Conservation (phyloP, 805 yeast genomes). For the Cyberlindnera saturnus region DNA sequence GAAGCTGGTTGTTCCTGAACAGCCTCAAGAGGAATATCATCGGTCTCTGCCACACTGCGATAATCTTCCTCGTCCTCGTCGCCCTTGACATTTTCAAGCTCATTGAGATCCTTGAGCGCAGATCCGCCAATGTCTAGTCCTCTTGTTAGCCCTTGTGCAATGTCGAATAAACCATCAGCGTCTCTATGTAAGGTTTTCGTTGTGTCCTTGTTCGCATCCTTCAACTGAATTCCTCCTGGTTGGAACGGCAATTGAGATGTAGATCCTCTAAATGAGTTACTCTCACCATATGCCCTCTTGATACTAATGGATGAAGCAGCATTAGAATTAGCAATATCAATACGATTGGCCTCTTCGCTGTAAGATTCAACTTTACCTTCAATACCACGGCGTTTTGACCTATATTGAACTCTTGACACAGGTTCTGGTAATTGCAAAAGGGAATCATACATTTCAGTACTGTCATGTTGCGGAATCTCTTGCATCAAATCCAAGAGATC, state of each 20-base stretch:
- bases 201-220: conserved; percentile 30
- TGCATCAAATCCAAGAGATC: conserved; percentile 67
- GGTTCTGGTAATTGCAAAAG: conserved; percentile 55
- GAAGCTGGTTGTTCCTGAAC: neutral
- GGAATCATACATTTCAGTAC: conserved; percentile 18
- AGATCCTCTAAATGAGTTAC: conserved; percentile 60
- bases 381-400: conserved; percentile 71
- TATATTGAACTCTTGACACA: conserved; percentile 54
- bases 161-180: conserved; percentile 67
- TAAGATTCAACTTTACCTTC: conserved; percentile 60
- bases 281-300: conserved; percentile 58
- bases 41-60: neutral
- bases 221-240: conserved; percentile 73
- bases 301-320: conserved; percentile 70
- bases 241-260: conserved; percentile 79
- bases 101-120: conserved; percentile 6
- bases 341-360: conserved; percentile 53
- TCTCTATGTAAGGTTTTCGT: conserved; percentile 53
- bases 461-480: conserved; percentile 36
- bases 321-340: conserved; percentile 39
- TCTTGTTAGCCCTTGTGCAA: conserved; percentile 76
- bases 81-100: conserved; percentile 16
- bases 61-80: conserved; percentile 14
- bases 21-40: conserved; percentile 4
- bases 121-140: conserved; percentile 39